Conservation (phyloP, 169 alveolate genomes). For the Plasmodium blacklocki region DNA sequence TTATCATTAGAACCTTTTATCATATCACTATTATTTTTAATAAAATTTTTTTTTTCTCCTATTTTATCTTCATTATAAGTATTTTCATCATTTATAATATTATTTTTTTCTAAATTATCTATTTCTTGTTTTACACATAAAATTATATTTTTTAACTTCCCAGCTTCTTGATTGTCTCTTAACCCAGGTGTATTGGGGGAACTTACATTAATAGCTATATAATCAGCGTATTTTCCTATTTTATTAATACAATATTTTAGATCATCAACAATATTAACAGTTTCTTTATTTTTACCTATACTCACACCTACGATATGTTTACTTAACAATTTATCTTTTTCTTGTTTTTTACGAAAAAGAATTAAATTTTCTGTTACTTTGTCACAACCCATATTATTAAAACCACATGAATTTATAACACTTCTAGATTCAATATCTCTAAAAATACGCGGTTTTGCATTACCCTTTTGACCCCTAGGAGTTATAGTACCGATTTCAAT, state of each 20-base stretch:
- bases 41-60: conserved; percentile 2
- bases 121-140: conserved; percentile 78
- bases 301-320: conserved; percentile 88
- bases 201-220: conserved; percentile 87
- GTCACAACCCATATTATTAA: conserved; percentile 89
- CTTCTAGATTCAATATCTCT: conserved; percentile 84
- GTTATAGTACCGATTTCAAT: conserved; percentile 90
- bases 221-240: conserved; percentile 89
- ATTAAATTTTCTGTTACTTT: conserved; percentile 82
- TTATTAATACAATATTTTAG: conserved; percentile 76
- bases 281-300: conserved; percentile 86
- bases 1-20: conserved; percentile 8
- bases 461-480: conserved; percentile 90
- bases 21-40: neutral
- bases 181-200: conserved; percentile 91
- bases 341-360: conserved; percentile 78
- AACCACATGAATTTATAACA: conserved; percentile 88
- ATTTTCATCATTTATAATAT: neutral
- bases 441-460: conserved; percentile 88
- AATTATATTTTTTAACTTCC: conserved; percentile 79
- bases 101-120: conserved; percentile 14
- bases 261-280: conserved; percentile 83
- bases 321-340: conserved; percentile 82
- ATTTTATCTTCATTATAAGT: neutral
- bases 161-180: conserved; percentile 84